Evolutionary conservation across 1,284 basidiomycete genomes (phyloP), one percentile per base, ranked within the genome.

Genomic region (Rhodotorula sp.): DNA sequence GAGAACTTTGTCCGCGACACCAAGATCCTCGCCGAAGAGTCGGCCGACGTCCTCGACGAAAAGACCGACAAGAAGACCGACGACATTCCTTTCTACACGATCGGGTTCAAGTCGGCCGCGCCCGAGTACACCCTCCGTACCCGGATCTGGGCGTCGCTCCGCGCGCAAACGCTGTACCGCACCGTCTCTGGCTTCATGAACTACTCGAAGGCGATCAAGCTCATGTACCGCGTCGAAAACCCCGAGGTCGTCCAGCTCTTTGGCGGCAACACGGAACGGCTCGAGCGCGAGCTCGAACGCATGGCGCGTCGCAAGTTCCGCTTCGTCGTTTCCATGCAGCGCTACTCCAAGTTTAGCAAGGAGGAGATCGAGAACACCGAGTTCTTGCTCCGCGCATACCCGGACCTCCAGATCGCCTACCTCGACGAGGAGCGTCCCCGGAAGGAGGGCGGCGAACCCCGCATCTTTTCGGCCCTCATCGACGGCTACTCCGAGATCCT

Each of bases 161-260:
- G 96, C 72, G 96, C 96, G 29, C 97, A 99, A 85, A 99, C 97
- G 5, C 88, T 99, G 48, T 99, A 99, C 83, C 90, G 97, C 78
- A 99, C 96, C 29, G 95, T 99, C 23, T 97, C 97, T 60, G 97
- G 96, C 65, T 98, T 99, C 90, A 99, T 99, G 97, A 99, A 99
- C 85, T 99, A 99, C 83, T 89, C 92, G 79, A 99, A 99, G 86
- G 96, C 97, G 26, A 98, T 99, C 88, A 99, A 99, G 84, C 86
- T 99, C n/a, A 87, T 99, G 46, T 97, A 98, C 84, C 93, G 96
- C 76, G 96, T 99, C 68, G 97, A 99, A 85, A 99, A 98, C 84
- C 97, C 96, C 31, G 96, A 98, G 82, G 91, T 99, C 62, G 96
- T 99, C 7, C 95, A 97, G 84, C 86, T 92, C 66, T 97, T 93